Conservation (phyloP, 1,284 basidiomycete species). For the Naganishia sp. region DNA sequence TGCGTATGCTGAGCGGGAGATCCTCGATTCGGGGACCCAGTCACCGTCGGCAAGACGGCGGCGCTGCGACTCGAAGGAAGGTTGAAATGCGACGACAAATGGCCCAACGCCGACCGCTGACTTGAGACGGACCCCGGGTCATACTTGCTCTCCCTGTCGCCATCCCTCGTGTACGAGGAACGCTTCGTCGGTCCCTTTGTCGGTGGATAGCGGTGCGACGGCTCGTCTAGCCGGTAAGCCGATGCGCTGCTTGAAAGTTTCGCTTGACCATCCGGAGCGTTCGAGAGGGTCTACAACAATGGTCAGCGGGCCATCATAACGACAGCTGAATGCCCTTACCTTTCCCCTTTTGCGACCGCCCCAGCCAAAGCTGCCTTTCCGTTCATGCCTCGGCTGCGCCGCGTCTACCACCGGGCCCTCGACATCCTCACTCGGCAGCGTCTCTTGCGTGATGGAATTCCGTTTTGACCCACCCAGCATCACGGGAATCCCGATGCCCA, state of each 20-base stretch:
- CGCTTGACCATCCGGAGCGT: constrained; percentile 63
- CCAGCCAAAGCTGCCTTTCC: constrained; percentile 69
- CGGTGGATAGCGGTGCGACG: background rate
- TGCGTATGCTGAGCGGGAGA: constrained; percentile 53
- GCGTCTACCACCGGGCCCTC: constrained; percentile 2
- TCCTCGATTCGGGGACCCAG: constrained; percentile 31
- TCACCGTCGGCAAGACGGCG: constrained; percentile 18
- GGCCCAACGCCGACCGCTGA: constrained; percentile 21
- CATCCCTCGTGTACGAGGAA: background rate
- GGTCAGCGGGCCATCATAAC: background rate
- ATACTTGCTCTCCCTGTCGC: constrained; percentile 3
- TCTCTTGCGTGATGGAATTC: constrained; percentile 55
- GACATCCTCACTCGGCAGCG: constrained; percentile 23
- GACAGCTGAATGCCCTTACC: constrained; percentile 59
- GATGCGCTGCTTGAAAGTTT: constrained; percentile 57
- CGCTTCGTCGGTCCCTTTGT: constrained; percentile 3
- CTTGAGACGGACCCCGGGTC: constrained; percentile 1
- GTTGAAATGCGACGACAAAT: constrained; percentile 33
- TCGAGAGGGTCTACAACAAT: constrained; percentile 71
- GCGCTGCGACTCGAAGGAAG: constrained; percentile 20
- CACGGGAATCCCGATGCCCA: constrained; percentile 68
- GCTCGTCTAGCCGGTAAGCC: constrained; percentile 22
- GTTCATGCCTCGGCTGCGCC: constrained; percentile 29
- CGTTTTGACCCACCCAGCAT: constrained; percentile 79
- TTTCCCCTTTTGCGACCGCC: constrained; percentile 90